Evolutionary conservation across 257 asterid genomes (phyloP).

Genomic region (Fraxinus americana): DNA sequence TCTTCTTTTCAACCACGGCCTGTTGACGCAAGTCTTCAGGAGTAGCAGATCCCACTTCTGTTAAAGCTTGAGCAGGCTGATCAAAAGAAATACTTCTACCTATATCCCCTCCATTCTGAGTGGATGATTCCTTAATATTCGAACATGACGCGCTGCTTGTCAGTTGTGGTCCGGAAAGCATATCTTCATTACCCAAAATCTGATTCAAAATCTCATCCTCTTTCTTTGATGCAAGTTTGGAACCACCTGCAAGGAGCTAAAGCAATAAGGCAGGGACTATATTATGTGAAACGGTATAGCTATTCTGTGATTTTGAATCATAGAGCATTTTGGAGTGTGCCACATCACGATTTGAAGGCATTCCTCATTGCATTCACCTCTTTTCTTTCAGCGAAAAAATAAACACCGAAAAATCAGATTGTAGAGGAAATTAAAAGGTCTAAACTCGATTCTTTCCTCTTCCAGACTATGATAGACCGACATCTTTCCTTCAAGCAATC

Average conservation of each 20-base stretch:
- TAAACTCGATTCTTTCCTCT: neutral
- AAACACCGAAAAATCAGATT: neutral
- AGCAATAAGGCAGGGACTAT: slow-evolving; percentile 15
- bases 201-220: slow-evolving; percentile 66
- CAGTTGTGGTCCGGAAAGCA: slow-evolving; percentile 33
- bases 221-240: slow-evolving; percentile 51
- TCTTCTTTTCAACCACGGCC: slow-evolving; percentile 79
- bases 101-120: slow-evolving; percentile 39
- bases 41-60: slow-evolving; percentile 51
- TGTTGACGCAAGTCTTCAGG: slow-evolving; percentile 89
- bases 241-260: slow-evolving; percentile 56
- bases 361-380: neutral
- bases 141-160: slow-evolving; percentile 52
- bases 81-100: slow-evolving; percentile 39
- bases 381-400: neutral
- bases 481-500: neutral
- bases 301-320: neutral
- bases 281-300: slow-evolving; percentile 4
- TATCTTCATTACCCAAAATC: slow-evolving; percentile 51
- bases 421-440: neutral
- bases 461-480: neutral
- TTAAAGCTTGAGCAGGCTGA: slow-evolving; percentile 31
- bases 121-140: slow-evolving; percentile 36
- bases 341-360: neutral
- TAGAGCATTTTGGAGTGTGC: neutral